Conservation (phyloP, 163 green algal species). For the Prototheca wickerhamii region DNA sequence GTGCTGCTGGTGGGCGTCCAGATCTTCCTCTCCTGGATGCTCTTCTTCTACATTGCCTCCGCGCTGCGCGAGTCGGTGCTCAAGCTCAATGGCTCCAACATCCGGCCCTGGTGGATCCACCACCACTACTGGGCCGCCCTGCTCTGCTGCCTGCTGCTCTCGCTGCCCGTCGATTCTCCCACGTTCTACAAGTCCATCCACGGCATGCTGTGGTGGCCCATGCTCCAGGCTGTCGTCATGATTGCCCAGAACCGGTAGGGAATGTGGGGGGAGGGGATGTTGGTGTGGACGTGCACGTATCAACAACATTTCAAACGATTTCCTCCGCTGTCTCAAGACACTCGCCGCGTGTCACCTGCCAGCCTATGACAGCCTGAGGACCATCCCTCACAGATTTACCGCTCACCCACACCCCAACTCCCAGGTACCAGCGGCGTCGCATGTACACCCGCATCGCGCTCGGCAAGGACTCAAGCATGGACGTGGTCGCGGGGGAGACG, state of each 20-base stretch:
- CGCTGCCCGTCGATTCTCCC: slow-evolving; percentile 74
- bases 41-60: slow-evolving; percentile 90
- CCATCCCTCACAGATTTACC: neutral
- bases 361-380: too few relatives aligned
- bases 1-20: slow-evolving; percentile 47
- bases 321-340: too few relatives aligned
- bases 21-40: slow-evolving; percentile 80
- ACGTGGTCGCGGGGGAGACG: slow-evolving; percentile 85
- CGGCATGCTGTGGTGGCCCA: slow-evolving; percentile 79
- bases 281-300: neutral
- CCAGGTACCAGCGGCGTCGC: slow-evolving; percentile 81
- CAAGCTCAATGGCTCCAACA: slow-evolving; percentile 82
- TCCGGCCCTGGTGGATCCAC: slow-evolving; percentile 83
- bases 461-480: slow-evolving; percentile 85
- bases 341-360: too few relatives aligned
- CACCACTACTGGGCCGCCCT: slow-evolving; percentile 88
- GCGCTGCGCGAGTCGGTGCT: slow-evolving; percentile 87
- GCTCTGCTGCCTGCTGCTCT: slow-evolving; percentile 71
- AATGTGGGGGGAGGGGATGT: neutral
- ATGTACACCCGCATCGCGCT: slow-evolving; percentile 98
- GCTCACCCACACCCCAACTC: neutral
- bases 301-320: neutral
- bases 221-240: slow-evolving; percentile 83
- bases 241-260: slow-evolving; percentile 73
- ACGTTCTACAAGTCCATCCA: slow-evolving; percentile 46